Percentiles rank a stretch among this genome's conserved stretches.
Conservation (phyloP, 202 grass and related monocot species). For the Setaria italica region DNA sequence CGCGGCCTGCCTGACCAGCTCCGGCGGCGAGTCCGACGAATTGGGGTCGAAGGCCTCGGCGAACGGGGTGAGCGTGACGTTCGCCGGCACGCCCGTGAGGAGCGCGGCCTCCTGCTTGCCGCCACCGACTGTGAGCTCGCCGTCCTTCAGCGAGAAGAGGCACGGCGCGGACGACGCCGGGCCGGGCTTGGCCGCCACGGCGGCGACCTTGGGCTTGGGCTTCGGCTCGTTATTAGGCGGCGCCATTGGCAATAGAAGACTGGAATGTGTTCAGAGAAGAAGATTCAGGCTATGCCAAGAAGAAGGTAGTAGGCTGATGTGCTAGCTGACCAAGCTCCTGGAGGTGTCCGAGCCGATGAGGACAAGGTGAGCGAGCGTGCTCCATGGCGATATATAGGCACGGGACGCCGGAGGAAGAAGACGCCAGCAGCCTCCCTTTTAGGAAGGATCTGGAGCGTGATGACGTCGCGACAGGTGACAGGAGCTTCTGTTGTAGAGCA, state of each 20-base stretch:
- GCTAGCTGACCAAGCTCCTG: neutral
- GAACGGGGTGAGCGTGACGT: slow-evolving; percentile 49
- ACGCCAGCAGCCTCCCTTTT: neutral
- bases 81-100: slow-evolving; percentile 42
- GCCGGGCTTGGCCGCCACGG: neutral
- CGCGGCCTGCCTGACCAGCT: slow-evolving; percentile 16
- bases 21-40: neutral
- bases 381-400: slow-evolving; percentile 12
- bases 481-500: neutral
- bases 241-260: slow-evolving; percentile 7
- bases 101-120: neutral
- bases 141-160: slow-evolving; percentile 19
- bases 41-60: neutral
- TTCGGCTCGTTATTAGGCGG: slow-evolving; percentile 9
- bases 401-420: neutral
- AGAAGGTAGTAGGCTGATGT: neutral
- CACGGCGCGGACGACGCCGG: too few species aligned
- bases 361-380: neutral
- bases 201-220: neutral
- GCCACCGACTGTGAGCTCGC: neutral
- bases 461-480: neutral
- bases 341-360: neutral
- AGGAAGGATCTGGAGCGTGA: slow-evolving; percentile 23
- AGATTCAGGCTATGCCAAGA: neutral
- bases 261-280: neutral